Conservation (phyloP, 1,284 basidiomycete species). For the Rhodotorula sp. region DNA sequence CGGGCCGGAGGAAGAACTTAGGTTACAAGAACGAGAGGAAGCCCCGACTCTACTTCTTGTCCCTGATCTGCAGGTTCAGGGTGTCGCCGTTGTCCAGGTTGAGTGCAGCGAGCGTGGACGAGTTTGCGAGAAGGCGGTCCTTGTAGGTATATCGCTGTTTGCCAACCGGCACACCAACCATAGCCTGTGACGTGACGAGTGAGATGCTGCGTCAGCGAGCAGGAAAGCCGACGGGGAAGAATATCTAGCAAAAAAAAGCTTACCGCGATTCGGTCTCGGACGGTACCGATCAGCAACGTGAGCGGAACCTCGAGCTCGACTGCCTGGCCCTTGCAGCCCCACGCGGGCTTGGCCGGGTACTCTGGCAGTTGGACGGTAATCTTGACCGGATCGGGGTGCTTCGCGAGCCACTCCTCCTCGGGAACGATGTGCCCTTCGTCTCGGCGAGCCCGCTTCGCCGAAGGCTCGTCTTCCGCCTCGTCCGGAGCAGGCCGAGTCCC, state of each 20-base stretch:
- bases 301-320: slow-evolving; percentile 78
- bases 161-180: slow-evolving; percentile 35
- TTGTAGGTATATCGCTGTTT: slow-evolving; percentile 50
- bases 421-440: slow-evolving; percentile 75
- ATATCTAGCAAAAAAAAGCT: slow-evolving; percentile 57
- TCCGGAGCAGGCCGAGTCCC: slow-evolving; percentile 7
- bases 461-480: slow-evolving; percentile 58
- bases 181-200: slow-evolving; percentile 13
- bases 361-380: slow-evolving; percentile 75
- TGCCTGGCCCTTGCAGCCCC: slow-evolving; percentile 79
- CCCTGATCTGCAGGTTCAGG: slow-evolving; percentile 70
- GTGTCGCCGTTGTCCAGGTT: slow-evolving; percentile 87
- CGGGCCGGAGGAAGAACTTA: neutral
- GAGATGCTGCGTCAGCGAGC: neutral
- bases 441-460: slow-evolving; percentile 77
- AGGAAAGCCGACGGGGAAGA: neutral
- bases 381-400: slow-evolving; percentile 85
- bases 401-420: slow-evolving; percentile 77
- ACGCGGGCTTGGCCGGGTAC: slow-evolving; percentile 78
- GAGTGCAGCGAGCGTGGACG: slow-evolving; percentile 74
- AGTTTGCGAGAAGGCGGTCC: slow-evolving; percentile 81
- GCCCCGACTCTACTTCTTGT: slow-evolving; percentile 58
- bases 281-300: slow-evolving; percentile 74
- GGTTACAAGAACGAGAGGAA: too few relatives aligned
- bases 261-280: slow-evolving; percentile 75